Conservation (phyloP, 2,329 filamentous ascomycete species). For the Exophiala sp. region DNA sequence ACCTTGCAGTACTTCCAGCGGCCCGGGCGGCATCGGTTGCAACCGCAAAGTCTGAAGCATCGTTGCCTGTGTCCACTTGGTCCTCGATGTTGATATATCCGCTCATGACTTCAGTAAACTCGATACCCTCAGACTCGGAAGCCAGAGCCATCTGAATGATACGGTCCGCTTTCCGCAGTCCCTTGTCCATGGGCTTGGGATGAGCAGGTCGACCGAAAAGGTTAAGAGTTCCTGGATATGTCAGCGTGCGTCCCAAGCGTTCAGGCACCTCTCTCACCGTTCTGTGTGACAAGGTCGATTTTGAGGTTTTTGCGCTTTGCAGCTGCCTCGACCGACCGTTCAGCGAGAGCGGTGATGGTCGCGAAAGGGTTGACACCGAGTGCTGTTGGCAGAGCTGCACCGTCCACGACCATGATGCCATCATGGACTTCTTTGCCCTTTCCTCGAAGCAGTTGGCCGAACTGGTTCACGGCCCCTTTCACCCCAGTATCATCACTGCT, state of each 20-base stretch:
- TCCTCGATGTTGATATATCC: constrained; percentile 50
- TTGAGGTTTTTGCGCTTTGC: constrained; percentile 38
- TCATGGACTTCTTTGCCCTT: constrained; percentile 46
- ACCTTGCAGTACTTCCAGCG: constrained; percentile 51
- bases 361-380: constrained; percentile 62
- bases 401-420: constrained; percentile 59
- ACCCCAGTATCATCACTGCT: constrained; percentile 52
- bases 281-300: constrained; percentile 46
- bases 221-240: constrained; percentile 39
- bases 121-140: constrained; percentile 46
- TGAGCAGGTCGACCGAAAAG: constrained; percentile 50
- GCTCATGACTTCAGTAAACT: constrained; percentile 60
- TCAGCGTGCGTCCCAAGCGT: background rate
- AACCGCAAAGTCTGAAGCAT: constrained; percentile 43
- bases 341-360: constrained; percentile 63
- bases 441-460: constrained; percentile 56
- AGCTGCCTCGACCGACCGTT: constrained; percentile 54
- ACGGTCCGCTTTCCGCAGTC: constrained; percentile 41
- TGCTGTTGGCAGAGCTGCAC: constrained; percentile 55
- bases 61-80: constrained; percentile 35
- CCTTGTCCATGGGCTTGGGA: constrained; percentile 27
- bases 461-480: constrained; percentile 56
- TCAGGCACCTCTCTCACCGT: constrained; percentile 22
- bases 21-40: constrained; percentile 50
- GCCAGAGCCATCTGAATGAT: constrained; percentile 32